Evolutionary conservation across 1,284 basidiomycete species (phyloP).

Genomic region (Marasmius oreades): DNA sequence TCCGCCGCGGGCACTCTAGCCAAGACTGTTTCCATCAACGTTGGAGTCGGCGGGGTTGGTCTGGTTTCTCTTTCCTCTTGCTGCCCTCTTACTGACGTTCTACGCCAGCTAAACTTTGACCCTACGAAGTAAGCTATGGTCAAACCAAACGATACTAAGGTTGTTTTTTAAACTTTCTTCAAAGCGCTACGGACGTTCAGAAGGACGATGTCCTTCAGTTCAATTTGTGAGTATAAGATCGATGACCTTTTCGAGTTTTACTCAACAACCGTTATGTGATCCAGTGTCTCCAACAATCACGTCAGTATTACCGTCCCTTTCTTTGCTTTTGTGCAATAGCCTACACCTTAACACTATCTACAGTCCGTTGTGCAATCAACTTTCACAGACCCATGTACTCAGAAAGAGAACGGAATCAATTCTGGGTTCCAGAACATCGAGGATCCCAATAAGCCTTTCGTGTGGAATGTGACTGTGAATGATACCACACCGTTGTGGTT

Average conservation of each 20-base stretch:
- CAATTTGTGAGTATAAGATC: conserved; percentile 41
- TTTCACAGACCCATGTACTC: conserved; percentile 44
- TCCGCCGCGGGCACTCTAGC: conserved; percentile 35
- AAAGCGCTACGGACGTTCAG: conserved; percentile 14
- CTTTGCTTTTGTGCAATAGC: neutral
- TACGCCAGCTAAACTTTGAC: neutral
- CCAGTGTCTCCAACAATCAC: conserved; percentile 36
- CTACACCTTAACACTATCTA: neutral
- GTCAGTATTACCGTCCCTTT: conserved; percentile 22
- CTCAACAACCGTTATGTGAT: neutral
- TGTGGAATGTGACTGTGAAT: conserved; percentile 27
- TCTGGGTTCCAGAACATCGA: conserved; percentile 39
- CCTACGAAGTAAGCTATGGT: neutral
- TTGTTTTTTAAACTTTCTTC: neutral
- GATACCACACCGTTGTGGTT: conserved; percentile 43
- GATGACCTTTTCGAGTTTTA: neutral
- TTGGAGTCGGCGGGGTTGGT: conserved; percentile 39
- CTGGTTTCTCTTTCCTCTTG: conserved; percentile 32
- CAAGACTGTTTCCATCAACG: conserved; percentile 31
- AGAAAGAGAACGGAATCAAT: conserved; percentile 31
- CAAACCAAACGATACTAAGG: neutral
- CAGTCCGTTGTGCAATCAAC: conserved; percentile 58
- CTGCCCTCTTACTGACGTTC: neutral
- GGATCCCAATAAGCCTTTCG: conserved; percentile 23
- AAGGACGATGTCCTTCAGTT: conserved; percentile 54